Conservation (phyloP, 345 rosid species). For the Rhizophora mangle region DNA sequence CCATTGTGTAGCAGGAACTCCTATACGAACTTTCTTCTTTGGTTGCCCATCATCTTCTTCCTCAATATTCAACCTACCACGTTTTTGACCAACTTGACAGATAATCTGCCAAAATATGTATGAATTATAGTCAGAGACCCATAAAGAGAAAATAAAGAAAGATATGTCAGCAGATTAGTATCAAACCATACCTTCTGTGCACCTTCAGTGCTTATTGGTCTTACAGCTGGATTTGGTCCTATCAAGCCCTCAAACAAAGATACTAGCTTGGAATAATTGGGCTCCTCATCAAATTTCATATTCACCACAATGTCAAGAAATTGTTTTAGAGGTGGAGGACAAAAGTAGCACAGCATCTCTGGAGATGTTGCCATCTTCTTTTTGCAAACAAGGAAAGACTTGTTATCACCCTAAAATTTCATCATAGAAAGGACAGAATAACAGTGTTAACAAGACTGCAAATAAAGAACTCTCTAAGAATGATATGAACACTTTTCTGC, state of each 20-base stretch:
- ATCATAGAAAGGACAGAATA: neutral
- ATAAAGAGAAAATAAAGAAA: neutral
- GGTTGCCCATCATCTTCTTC: conserved; percentile 39
- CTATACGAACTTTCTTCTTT: conserved; percentile 32
- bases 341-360: conserved; percentile 30
- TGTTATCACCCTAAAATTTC: conserved; percentile 28
- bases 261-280: conserved; percentile 29
- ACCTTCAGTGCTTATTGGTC: conserved; percentile 37
- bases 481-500: neutral
- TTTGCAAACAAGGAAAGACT: conserved; percentile 36
- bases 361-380: conserved; percentile 39
- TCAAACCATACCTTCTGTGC: conserved; percentile 28
- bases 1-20: conserved; percentile 39
- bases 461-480: neutral
- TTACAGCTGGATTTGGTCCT: conserved; percentile 36
- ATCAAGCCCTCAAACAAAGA: conserved; percentile 33
- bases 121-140: conserved; percentile 13
- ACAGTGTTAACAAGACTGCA: neutral
- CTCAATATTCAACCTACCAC: conserved; percentile 33
- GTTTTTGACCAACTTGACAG: conserved; percentile 44
- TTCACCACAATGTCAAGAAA: conserved; percentile 37
- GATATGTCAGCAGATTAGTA: neutral
- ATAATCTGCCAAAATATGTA: conserved; percentile 45
- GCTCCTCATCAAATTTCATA: conserved; percentile 39
- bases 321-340: conserved; percentile 30